phyloP scores from a whole-genome alignment of 768 basidiomycete genomes.

The Podaxis mareebaensis region DNA sequence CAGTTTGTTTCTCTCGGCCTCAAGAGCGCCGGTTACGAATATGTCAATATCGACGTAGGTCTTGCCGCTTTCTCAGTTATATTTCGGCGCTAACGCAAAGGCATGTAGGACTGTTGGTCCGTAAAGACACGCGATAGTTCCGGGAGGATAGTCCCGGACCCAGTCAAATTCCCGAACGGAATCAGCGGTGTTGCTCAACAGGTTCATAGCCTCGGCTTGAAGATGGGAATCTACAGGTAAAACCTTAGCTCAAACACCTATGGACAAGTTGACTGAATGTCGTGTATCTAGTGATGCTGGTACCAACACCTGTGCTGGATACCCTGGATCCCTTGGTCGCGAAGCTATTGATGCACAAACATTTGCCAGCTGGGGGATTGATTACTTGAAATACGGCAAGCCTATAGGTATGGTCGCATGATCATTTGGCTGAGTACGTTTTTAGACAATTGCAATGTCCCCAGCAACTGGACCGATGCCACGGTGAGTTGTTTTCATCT shows the following conservation, averaged over 20 bases:
- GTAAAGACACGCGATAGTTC: conserved; percentile 40
- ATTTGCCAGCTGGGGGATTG: conserved; percentile 54
- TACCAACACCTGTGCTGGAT: conserved; percentile 52
- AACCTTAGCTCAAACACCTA: not conserved
- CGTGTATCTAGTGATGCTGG: conserved; percentile 47
- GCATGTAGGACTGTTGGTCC: conserved; percentile 49
- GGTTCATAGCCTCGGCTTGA: conserved; percentile 48
- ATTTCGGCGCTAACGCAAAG: not conserved
- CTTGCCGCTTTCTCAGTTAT: not conserved
- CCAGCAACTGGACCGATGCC: conserved; percentile 48
- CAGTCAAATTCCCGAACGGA: conserved; percentile 54
- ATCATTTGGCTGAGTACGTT: not conserved
- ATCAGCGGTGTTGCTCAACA: conserved; percentile 44
- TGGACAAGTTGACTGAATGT: not conserved
- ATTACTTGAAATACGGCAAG: conserved; percentile 59
- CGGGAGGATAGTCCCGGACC: conserved; percentile 46
- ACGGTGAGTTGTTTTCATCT: conserved; percentile 26
- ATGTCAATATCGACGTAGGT: conserved; percentile 52
- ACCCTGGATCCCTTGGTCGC: conserved; percentile 53
- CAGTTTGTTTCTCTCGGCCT: conserved; percentile 47
- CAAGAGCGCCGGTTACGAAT: conserved; percentile 48
- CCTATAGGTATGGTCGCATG: not conserved
- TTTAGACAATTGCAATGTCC: conserved; percentile 56
- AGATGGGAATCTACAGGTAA: conserved; percentile 54
- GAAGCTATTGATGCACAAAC: conserved; percentile 53